Base-by-base conservation (phyloP, 73 alveolate species). In the Paramecium biaurelia region DNA sequence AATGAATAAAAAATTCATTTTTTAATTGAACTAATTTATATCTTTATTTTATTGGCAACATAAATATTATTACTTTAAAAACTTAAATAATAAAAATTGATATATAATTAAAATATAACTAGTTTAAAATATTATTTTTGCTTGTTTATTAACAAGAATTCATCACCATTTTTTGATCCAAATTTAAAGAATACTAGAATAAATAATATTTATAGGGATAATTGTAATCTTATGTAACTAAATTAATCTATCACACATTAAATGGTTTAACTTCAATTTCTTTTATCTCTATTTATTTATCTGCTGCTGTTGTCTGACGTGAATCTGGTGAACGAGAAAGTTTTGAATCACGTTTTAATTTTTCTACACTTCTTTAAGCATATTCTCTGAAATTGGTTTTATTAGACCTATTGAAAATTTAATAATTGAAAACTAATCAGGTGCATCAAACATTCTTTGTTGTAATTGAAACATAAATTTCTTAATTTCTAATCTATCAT, bases 321-420 rank as follows among this genome's bases (percentile, higher is more conserved):
- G 84, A 63, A 41, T 63, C 84, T 26, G 84, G 84, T 2, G 84
- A 63, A n/a, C 84, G 84, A 63, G 84, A 63, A 63, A 63, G 84
- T 32, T 63, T 63, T 2, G 84, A 63, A 32, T 63, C 84, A 26
- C 84, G 41, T 26, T 63, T 63, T 15, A 63, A 23, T 32, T 63
- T 63, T 30, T 63, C 84, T 10, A 63, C 84, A 63, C 84, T 63
- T 63, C 45, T 63, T 63, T 63, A 32, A 9, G 84, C 84, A 12
- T 63, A 32, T 26, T 63, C 84, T 26, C 84, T 63, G 26, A 63
- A 63, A 63, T 63, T 63, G 30, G 84, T 14, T n/a, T 63, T n/a
- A n/a, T n/a, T 63, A 12, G 41, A 32, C 84, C 84, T 63, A 63
- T 30, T 63, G 47, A 32, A 32, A 26, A 63, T 63, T 63, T 63